A percentile compares a stretch with the other conserved stretches of the same genome.
Evolutionary conservation across 768 basidiomycete species (phyloP).

Genomic region (Amanita polypyramis): DNA sequence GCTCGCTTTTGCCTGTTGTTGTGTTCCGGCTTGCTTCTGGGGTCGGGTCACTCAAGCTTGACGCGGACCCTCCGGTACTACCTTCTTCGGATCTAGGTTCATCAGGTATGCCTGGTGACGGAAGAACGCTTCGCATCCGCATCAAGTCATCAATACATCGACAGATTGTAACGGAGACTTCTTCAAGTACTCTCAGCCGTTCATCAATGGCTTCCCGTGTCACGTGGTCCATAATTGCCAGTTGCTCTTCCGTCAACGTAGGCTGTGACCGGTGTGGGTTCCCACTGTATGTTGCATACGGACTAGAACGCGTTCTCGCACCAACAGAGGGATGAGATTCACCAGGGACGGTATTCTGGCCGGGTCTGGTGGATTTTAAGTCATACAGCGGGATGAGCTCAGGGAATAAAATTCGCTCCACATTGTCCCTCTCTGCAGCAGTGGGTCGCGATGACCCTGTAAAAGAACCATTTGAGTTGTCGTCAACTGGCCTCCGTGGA

Average conservation of each 20-base stretch:
- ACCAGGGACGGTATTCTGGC: background rate
- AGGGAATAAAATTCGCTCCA: conserved; percentile 6
- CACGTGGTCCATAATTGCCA: conserved; percentile 50
- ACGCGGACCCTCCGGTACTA: too few relatives aligned
- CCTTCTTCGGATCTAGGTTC: background rate
- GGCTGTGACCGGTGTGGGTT: conserved; percentile 29
- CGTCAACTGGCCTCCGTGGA: background rate
- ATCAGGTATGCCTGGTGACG: conserved; percentile 18
- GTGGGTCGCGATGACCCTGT: background rate
- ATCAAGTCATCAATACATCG: conserved; percentile 73
- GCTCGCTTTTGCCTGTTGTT: background rate
- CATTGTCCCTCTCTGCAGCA: background rate
- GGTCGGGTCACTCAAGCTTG: background rate
- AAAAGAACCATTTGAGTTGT: background rate
- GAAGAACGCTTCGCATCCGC: conserved; percentile 63
- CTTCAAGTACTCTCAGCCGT: conserved; percentile 66
- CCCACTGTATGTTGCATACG: background rate
- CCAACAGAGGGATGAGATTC: background rate
- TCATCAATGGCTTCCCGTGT: conserved; percentile 83
- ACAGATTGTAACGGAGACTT: conserved; percentile 65
- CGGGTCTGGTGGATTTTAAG: background rate
- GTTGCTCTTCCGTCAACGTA: conserved; percentile 47
- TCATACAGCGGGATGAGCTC: conserved; percentile 30
- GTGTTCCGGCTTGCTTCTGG: background rate
- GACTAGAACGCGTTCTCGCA: background rate